These are phyloP conservation scores for Hymenochaete sp. DNA, from an alignment of 1,284 basidiomycete species.

Conservation along the genomic window DNA sequence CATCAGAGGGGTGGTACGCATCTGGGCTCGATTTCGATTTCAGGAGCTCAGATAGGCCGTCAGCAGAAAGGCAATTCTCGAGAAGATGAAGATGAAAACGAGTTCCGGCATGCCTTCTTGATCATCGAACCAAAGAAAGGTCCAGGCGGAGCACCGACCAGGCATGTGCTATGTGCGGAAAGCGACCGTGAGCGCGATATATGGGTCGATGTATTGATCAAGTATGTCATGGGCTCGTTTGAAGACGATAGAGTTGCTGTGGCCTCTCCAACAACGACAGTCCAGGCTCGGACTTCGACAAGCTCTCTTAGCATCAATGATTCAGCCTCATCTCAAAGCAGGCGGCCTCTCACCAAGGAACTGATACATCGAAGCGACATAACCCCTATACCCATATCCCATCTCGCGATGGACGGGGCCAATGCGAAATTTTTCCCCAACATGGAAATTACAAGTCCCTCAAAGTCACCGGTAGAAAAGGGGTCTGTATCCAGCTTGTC, in stretches of 20 bases:
- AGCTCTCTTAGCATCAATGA: conserved; percentile 39
- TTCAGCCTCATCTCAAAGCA: conserved; percentile 27
- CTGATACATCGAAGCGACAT: conserved; percentile 34
- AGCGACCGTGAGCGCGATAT: conserved; percentile 87
- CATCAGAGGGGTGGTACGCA: conserved; percentile 82
- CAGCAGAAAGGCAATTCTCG: conserved; percentile 46
- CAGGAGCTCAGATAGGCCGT: conserved; percentile 80
- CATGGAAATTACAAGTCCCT: conserved; percentile 38
- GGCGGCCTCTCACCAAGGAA: conserved; percentile 44
- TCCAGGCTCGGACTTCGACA: conserved; percentile 48
- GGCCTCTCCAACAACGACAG: background rate
- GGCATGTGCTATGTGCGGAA: conserved; percentile 93
- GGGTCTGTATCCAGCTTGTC: conserved; percentile 12
- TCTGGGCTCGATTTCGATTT: conserved; percentile 81
- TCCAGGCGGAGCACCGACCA: conserved; percentile 60
- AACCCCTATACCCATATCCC: conserved; percentile 46
- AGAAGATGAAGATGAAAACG: conserved; percentile 74
- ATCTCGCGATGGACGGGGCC: conserved; percentile 43
- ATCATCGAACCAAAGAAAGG: conserved; percentile 82
- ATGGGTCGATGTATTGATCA: conserved; percentile 92
- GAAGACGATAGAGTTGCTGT: conserved; percentile 41
- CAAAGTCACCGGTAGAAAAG: conserved; percentile 27
- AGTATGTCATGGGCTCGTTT: conserved; percentile 68
- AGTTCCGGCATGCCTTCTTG: conserved; percentile 94
- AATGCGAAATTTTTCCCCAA: conserved; percentile 57